Percentiles rank a stretch among this genome's conserved stretches.
phyloP scores from a whole-genome alignment of 2,329 filamentous ascomycete genomes.

The Stylonectria norvegica region DNA sequence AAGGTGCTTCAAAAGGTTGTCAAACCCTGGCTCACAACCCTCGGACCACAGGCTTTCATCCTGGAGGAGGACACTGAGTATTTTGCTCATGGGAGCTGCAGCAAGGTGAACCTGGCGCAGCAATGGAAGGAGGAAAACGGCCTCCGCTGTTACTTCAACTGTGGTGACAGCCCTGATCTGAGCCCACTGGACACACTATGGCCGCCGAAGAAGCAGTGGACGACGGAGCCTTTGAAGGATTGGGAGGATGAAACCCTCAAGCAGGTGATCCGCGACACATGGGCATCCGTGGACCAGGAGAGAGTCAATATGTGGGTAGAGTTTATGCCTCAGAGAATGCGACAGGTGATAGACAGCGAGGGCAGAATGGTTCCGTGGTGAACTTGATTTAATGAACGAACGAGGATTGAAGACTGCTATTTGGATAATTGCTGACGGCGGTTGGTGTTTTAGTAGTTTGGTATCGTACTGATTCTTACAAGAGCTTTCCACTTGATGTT shows the following conservation, averaged over 20 bases:
- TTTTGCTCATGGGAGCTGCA: conserved; percentile 34
- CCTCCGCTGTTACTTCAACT: conserved; percentile 33
- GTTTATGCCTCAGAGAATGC: conserved; percentile 34
- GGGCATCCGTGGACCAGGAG: conserved; percentile 29
- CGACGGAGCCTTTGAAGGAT: conserved; percentile 23
- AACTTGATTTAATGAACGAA: too few species aligned
- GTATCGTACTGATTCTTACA: too few species aligned
- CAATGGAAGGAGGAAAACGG: conserved; percentile 35
- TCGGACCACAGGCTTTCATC: conserved; percentile 25
- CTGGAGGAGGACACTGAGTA: conserved; percentile 36
- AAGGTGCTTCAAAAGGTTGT: conserved; percentile 33
- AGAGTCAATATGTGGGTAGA: conserved; percentile 37
- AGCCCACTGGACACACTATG: conserved; percentile 36
- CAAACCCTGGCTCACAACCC: conserved; percentile 31
- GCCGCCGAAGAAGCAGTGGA: conserved; percentile 36
- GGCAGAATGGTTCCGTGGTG: conserved; percentile 34
- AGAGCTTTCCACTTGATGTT: too few species aligned
- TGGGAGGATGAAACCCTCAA: conserved; percentile 35
- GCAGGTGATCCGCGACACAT: conserved; percentile 30
- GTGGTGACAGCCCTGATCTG: conserved; percentile 37
- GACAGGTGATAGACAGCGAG: conserved; percentile 30
- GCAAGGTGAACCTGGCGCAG: conserved; percentile 35
- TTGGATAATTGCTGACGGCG: too few species aligned
- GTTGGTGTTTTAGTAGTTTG: too few species aligned
- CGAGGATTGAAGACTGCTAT: too few species aligned